Evolutionary conservation across 768 basidiomycete species (phyloP).

Genomic region (Suillus cothurnatus): DNA sequence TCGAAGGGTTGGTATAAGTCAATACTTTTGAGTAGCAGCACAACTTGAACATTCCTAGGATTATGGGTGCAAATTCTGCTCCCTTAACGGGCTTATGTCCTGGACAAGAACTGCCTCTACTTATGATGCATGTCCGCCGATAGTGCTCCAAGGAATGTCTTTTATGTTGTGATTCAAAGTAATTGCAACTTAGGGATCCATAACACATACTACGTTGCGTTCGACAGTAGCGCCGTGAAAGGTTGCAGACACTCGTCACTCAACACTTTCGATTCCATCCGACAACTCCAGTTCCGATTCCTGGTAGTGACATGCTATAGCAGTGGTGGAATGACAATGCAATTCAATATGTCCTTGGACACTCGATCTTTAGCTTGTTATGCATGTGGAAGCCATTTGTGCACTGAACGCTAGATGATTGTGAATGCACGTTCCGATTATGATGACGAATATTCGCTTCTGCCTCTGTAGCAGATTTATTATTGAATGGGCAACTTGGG

Average conservation of each 20-base stretch:
- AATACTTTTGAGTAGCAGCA: neutral
- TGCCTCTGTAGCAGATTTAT: neutral
- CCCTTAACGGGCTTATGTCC: neutral
- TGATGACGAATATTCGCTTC: neutral
- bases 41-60: neutral
- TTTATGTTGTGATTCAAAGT: neutral
- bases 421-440: neutral
- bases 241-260: neutral
- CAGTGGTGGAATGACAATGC: neutral
- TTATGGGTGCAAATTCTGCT: too few relatives aligned
- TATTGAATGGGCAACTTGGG: neutral
- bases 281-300: neutral
- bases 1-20: neutral
- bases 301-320: neutral
- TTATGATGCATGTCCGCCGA: neutral
- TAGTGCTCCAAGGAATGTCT: neutral
- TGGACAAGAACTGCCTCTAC: neutral
- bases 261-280: neutral
- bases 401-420: neutral
- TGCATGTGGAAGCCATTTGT: neutral
- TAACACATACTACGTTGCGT: neutral
- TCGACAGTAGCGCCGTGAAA: neutral
- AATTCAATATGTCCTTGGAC: neutral
- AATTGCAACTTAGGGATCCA: neutral
- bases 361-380: neutral